Evolutionary conservation across 2,329 filamentous ascomycete genomes (phyloP).

Genomic region (Triangularia setosa): DNA sequence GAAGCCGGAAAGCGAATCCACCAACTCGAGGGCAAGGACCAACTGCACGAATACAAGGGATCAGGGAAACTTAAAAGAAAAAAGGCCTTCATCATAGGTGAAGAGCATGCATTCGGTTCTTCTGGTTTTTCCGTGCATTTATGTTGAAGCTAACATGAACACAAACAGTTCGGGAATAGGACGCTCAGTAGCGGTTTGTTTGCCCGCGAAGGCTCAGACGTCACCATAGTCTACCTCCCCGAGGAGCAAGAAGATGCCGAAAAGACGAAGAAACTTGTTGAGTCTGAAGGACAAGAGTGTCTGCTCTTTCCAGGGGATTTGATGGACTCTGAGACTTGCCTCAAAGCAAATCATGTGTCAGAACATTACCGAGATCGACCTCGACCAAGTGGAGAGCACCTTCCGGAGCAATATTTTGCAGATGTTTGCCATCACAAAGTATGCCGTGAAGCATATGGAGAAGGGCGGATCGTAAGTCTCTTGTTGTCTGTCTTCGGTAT

Average conservation of each 20-base stretch:
- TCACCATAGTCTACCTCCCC: conserved; percentile 52
- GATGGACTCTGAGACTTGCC: conserved; percentile 48
- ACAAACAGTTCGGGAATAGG: conserved; percentile 49
- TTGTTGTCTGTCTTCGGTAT: neutral
- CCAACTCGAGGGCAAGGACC: conserved; percentile 37
- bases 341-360: conserved; percentile 52
- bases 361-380: conserved; percentile 50
- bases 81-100: conserved; percentile 53
- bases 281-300: conserved; percentile 46
- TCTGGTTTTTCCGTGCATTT: neutral
- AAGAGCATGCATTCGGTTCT: conserved; percentile 42
- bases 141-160: neutral
- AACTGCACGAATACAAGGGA: conserved; percentile 38
- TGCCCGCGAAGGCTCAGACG: conserved; percentile 54
- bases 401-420: conserved; percentile 56
- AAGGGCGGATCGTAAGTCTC: conserved; percentile 37
- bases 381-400: conserved; percentile 51
- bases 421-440: conserved; percentile 59
- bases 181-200: conserved; percentile 52
- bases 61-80: conserved; percentile 47
- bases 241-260: conserved; percentile 55
- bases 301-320: conserved; percentile 47
- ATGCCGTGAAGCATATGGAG: conserved; percentile 51
- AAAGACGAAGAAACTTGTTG: conserved; percentile 48
- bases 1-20: conserved; percentile 38